Conservation (phyloP, 441 rosid genomes). For the Hura crepitans region DNA sequence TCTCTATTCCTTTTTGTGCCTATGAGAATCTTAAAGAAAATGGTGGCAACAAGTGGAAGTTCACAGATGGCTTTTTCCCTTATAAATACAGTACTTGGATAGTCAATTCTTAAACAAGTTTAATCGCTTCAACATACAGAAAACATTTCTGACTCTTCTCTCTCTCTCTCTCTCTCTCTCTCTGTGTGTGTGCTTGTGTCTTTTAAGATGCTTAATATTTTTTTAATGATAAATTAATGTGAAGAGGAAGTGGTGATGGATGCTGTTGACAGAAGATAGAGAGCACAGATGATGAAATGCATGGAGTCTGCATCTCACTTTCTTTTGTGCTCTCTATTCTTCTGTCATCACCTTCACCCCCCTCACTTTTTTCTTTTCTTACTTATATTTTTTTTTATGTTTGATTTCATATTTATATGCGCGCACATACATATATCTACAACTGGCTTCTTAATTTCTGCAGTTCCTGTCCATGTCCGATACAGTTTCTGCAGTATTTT, state of each 20-base stretch:
- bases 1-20: too few relatives aligned
- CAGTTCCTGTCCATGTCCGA: too few relatives aligned
- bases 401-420: background rate
- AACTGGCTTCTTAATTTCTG: too few relatives aligned
- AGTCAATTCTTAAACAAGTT: background rate
- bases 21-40: too few relatives aligned
- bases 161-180: background rate
- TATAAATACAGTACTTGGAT: conserved; percentile 28
- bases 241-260: conserved; percentile 35
- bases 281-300: conserved; percentile 84
- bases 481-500: too few relatives aligned
- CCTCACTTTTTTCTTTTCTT: conserved; percentile 21
- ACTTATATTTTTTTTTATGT: background rate
- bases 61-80: conserved; percentile 6
- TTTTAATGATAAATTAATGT: background rate
- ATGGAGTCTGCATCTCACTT: conserved; percentile 47
- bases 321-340: conserved; percentile 87
- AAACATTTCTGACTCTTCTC: too few relatives aligned
- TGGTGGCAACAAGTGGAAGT: too few relatives aligned
- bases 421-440: background rate
- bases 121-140: background rate
- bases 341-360: conserved; percentile 66
- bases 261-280: conserved; percentile 91
- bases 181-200: too few relatives aligned
- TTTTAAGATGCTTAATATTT: background rate